Evolutionary conservation across 306 rosid species (phyloP), one percentile per base, ranked within the genome.

Genomic region (Quercus cerris): DNA sequence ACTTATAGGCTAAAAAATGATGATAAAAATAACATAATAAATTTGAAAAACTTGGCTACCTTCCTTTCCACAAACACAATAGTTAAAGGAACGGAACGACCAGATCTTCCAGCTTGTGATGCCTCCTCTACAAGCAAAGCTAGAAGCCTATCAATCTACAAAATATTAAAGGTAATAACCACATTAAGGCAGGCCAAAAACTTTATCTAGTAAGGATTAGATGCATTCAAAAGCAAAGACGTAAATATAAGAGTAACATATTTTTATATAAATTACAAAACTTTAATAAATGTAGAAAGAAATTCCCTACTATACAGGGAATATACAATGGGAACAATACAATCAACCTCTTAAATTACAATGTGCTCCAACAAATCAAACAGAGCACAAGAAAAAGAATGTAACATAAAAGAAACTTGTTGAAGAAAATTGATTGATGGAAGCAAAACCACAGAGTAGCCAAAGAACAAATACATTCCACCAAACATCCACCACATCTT

Each of bases 11-110:
- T 61, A 31, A 5, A 17, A 84, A 49, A 33, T 77, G 61, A 77
- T 46, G 54, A 59, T 14, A 61, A 18, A 64, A 76, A 71, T 19
- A 19, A 75, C 67, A 56, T 68, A 77, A 78, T 33, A 74, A 71
- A 30, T 18, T 52, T 25, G 6, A 33, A 52, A 62, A 72, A 69
- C 56, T 61, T 8, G 19, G 20, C 28, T 85, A 93, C 97, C 96
- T 93, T 93, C 82, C 97, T 91, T 75, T 93, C 97, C 83, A 93
- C 97, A 77, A 93, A 93, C 15, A 93, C 97, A 69, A 93, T 93
- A 54, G 96, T 93, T 75, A 93, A 81, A 20, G 90, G 97, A 81
- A 93, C 72, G 6, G 93, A 90, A 80, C 87, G 94, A 54, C 94
- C 92, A 66, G 85, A 55, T 71, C 81, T 87, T 89, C 89, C 96